Evolutionary conservation across 257 asterid species (phyloP).

Genomic region (Avicennia marina): DNA sequence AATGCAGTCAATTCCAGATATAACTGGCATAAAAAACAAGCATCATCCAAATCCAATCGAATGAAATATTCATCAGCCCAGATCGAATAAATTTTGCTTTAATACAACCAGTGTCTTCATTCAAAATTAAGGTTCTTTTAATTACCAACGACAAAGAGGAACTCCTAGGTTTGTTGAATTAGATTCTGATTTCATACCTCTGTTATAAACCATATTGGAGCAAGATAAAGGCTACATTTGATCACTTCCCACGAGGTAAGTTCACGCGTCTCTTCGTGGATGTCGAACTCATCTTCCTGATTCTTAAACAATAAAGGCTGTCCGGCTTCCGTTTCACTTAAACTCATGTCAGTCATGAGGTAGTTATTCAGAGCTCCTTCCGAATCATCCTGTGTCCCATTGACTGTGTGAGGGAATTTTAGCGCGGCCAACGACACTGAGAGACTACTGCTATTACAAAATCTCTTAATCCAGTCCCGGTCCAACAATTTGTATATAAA

Average conservation of each 20-base stretch:
- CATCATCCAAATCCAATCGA: too few species aligned
- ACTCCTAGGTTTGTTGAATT: too few species aligned
- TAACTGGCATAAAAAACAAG: too few species aligned
- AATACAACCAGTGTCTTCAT: too few species aligned
- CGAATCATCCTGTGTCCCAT: slow-evolving; percentile 28
- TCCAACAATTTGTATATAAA: slow-evolving; percentile 33
- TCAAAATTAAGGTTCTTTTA: too few species aligned
- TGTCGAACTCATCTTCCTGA: slow-evolving; percentile 32
- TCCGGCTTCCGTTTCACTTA: slow-evolving; percentile 41
- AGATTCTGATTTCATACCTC: slow-evolving; percentile 52
- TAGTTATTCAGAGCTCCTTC: slow-evolving; percentile 38
- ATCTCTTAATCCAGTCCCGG: slow-evolving; percentile 25
- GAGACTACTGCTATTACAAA: slow-evolving; percentile 20
- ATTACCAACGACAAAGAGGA: too few species aligned
- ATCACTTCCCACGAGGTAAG: slow-evolving; percentile 38
- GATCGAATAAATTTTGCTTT: too few species aligned
- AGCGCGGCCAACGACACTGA: slow-evolving; percentile 26
- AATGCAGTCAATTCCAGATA: too few species aligned
- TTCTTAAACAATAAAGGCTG: slow-evolving; percentile 31
- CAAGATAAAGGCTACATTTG: slow-evolving; percentile 52
- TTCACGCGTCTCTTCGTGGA: slow-evolving; percentile 26
- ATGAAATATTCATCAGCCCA: too few species aligned
- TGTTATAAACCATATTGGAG: slow-evolving; percentile 70
- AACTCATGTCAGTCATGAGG: slow-evolving; percentile 31
- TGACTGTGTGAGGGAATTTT: slow-evolving; percentile 28